These are phyloP conservation scores for Acacia melanoxylon DNA, from an alignment of 306 rosid species.

Conservation along the genomic window DNA sequence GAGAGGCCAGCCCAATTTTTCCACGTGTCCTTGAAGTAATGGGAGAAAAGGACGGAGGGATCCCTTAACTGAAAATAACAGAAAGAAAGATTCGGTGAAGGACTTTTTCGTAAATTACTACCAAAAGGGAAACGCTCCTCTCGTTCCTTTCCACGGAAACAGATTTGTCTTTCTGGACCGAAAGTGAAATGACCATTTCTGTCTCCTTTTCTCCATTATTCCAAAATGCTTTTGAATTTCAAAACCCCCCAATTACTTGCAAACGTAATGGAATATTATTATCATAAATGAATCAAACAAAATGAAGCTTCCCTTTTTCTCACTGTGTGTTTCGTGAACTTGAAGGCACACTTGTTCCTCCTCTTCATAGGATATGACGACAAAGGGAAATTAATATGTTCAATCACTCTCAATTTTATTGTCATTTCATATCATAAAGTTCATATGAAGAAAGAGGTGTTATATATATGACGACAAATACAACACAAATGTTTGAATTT, in stretches of 20 bases:
- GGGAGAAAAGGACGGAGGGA: background rate
- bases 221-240: background rate
- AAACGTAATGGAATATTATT: background rate
- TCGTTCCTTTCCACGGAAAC: background rate
- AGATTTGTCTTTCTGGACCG: background rate
- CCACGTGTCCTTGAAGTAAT: background rate
- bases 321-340: background rate
- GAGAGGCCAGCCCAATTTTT: background rate
- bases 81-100: background rate
- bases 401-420: background rate
- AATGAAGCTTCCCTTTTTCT: background rate
- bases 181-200: slow-evolving; percentile 6
- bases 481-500: background rate
- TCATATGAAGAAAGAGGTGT: background rate
- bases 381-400: background rate
- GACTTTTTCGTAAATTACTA: background rate
- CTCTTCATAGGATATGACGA: background rate
- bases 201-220: background rate
- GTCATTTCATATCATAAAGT: background rate
- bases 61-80: background rate
- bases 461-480: background rate
- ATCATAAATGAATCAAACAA: background rate
- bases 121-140: background rate
- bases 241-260: background rate
- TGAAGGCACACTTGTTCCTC: background rate